These are phyloP conservation scores for Verticillium tricorpus DNA, from an alignment of 2,329 filamentous ascomycete genomes.

Conservation along the genomic window DNA sequence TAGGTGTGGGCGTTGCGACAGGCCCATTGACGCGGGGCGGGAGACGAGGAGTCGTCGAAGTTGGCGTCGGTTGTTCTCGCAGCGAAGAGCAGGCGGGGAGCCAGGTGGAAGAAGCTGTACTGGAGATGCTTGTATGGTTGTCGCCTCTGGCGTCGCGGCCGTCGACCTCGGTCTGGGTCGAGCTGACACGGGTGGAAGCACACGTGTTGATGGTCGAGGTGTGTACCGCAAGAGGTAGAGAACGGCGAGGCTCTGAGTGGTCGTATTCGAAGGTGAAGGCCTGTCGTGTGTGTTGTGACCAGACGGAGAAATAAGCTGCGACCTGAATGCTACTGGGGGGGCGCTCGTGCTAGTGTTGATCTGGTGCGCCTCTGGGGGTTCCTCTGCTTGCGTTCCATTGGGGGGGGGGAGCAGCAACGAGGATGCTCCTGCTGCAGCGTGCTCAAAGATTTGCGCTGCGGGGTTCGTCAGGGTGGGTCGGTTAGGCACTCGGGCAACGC, in stretches of 20 bases:
- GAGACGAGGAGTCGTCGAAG: neutral
- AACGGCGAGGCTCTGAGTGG: neutral
- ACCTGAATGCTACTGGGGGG: neutral
- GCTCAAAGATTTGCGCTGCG: constrained; percentile 4
- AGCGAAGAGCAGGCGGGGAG: neutral
- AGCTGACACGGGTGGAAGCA: neutral
- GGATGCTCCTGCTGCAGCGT: neutral
- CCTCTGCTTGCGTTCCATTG: no score
- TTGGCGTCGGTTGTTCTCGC: neutral
- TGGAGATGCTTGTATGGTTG: neutral
- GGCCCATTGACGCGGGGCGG: constrained; percentile 6
- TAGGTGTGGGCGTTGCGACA: neutral
- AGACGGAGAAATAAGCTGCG: neutral
- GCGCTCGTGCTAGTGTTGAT: neutral
- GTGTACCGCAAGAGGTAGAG: neutral
- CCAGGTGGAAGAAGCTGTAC: neutral
- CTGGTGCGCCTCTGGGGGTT: no score
- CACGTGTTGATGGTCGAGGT: neutral
- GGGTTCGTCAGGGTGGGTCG: neutral
- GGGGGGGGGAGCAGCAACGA: no score
- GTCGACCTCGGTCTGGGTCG: constrained; percentile 13
- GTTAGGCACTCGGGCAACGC: neutral
- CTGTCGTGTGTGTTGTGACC: neutral
- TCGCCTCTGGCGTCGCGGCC: constrained; percentile 1
- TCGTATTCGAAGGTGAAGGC: neutral